These are phyloP conservation scores for maize (Zea mays) DNA, from an alignment of 176 grass and related monocot species.

Conservation along the genomic window DNA sequence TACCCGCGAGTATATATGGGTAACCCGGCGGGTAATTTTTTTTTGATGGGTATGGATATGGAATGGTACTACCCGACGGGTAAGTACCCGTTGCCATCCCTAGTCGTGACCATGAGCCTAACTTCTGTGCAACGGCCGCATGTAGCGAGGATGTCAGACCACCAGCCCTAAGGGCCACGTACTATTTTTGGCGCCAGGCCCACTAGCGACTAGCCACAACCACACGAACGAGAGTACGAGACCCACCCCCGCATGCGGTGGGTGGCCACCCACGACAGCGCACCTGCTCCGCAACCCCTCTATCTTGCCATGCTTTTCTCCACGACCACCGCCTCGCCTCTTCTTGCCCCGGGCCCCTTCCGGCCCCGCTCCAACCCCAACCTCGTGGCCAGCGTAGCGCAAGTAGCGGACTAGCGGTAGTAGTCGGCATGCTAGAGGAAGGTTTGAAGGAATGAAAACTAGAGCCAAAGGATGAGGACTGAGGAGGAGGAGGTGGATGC, in stretches of 20 bases:
- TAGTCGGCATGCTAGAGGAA: neutral
- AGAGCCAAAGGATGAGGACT: neutral
- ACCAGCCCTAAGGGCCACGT: too few species aligned
- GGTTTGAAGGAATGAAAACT: neutral
- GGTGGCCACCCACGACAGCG: neutral
- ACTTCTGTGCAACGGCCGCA: too few species aligned
- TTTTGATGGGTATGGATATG: too few species aligned
- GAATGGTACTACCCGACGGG: too few species aligned
- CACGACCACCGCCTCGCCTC: conserved; percentile 12
- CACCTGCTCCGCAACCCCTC: neutral
- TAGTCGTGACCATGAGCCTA: too few species aligned
- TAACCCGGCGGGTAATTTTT: too few species aligned
- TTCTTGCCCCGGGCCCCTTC: neutral
- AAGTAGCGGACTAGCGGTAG: neutral
- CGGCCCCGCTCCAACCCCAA: neutral
- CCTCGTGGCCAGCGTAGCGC: neutral
- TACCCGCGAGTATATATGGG: too few species aligned
- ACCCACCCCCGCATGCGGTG: neutral
- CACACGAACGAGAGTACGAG: neutral
- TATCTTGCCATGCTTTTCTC: conserved; percentile 24
- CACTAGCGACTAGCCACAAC: neutral
- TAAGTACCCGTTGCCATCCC: too few species aligned
- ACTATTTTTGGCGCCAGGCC: neutral
- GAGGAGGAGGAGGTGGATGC: neutral
- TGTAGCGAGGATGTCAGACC: too few species aligned